Conservation (phyloP, 169 alveolate genomes). For the Plasmodium gallinaceum region DNA sequence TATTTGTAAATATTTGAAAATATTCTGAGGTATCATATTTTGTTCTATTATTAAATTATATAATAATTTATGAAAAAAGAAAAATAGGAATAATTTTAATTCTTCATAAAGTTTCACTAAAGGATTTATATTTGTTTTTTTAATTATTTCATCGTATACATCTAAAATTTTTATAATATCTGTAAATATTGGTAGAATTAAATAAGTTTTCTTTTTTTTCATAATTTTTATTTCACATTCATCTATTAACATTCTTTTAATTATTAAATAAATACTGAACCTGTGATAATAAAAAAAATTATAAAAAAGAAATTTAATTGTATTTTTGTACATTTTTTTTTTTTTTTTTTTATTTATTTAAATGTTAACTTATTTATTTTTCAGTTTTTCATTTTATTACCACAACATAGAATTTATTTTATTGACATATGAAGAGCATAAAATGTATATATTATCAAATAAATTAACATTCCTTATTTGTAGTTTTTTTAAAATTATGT, state of each 20-base stretch:
- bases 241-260: constrained; percentile 71
- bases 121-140: constrained; percentile 51
- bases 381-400: constrained; percentile 13
- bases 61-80: constrained; percentile 61
- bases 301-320: not conserved
- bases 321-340: not conserved
- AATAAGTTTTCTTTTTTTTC: constrained; percentile 45
- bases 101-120: constrained; percentile 51
- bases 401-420: constrained; percentile 71
- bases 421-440: constrained; percentile 72
- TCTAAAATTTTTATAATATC: constrained; percentile 70
- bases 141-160: constrained; percentile 74
- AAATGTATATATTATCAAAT: constrained; percentile 64
- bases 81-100: constrained; percentile 65
- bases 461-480: constrained; percentile 70
- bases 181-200: constrained; percentile 64
- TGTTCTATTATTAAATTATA: constrained; percentile 70
- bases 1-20: constrained; percentile 75
- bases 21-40: constrained; percentile 38
- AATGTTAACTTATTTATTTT: not conserved
- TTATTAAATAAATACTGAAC: constrained; percentile 68
- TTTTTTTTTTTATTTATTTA: not conserved
- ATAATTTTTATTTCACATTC: constrained; percentile 75
- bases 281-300: not conserved
- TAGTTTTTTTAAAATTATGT: constrained; percentile 52